A percentile compares a stretch with the other conserved stretches of the same genome.
Evolutionary conservation across 306 rosid genomes (phyloP).

Genomic region (Canavalia gladiata): DNA sequence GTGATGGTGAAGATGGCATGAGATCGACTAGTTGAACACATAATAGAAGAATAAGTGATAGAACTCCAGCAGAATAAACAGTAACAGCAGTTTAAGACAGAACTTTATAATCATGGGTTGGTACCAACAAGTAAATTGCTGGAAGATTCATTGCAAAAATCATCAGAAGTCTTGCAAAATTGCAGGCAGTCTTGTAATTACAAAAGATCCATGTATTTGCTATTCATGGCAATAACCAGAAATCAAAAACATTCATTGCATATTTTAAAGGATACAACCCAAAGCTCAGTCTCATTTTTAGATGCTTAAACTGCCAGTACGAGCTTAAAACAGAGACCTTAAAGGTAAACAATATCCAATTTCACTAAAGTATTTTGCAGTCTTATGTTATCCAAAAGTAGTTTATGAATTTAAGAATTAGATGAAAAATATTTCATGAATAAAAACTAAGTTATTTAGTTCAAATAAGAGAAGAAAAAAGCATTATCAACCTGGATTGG

Average conservation of each 20-base stretch:
- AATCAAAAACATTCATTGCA: slow-evolving; percentile 26
- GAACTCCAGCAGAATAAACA: slow-evolving; percentile 36
- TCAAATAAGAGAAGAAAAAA: slow-evolving; percentile 48
- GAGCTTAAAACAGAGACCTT: slow-evolving; percentile 24
- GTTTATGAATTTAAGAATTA: slow-evolving; percentile 30
- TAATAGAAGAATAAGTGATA: slow-evolving; percentile 48
- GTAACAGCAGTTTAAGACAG: slow-evolving; percentile 31
- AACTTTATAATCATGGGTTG: slow-evolving; percentile 23
- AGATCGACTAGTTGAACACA: slow-evolving; percentile 77
- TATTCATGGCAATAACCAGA: slow-evolving; percentile 20
- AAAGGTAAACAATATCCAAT: slow-evolving; percentile 30
- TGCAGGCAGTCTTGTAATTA: slow-evolving; percentile 23
- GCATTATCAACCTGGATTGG: slow-evolving; percentile 83
- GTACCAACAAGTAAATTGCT: slow-evolving; percentile 13
- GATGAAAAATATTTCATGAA: neutral
- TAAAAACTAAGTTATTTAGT: slow-evolving; percentile 20
- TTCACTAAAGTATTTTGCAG: slow-evolving; percentile 12
- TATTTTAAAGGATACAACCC: slow-evolving; percentile 21
- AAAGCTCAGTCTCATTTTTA: slow-evolving; percentile 20
- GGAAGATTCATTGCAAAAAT: slow-evolving; percentile 33
- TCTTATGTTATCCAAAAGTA: slow-evolving; percentile 21
- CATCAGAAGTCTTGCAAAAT: slow-evolving; percentile 11
- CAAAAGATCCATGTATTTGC: slow-evolving; percentile 25
- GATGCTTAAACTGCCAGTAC: slow-evolving; percentile 38
- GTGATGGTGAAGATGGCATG: slow-evolving; percentile 99